Base-by-base conservation (phyloP, 352 stramenopile genomes). In the Globisporangium carolinianum region DNA sequence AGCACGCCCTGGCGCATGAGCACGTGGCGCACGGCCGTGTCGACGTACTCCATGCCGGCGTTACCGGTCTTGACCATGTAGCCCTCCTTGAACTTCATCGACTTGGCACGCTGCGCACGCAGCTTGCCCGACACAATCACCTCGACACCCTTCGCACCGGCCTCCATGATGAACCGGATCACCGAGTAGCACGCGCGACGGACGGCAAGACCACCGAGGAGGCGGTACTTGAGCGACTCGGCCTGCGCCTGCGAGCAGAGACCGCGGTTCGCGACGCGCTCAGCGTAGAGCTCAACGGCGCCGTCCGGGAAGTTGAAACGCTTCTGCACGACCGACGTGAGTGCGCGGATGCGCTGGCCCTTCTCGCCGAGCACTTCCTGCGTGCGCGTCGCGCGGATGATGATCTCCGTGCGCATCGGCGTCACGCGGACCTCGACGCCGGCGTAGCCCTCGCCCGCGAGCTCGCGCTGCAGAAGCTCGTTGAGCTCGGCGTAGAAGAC, bases 31-130 rank as follows among this genome's bases (percentile, higher is more conserved):
- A 99, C 95, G 54, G 97, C 97, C 64, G 83, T 91, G 85, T 99
- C 96, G 58, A 99, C 97, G 90, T 99, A 99, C 61, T 99, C 97
- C 66, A 89, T 76, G 72, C 92, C 96, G 48, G 97, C 95, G 78
- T 99, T 97, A 84, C 97, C 97, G 38, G 96, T 98, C 91, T 99
- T 99, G 85, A 99, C 98, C 97, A 99, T 99, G 92, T 99, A 99
- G 51, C 97, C 97, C 66, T 99, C 97, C 71, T 97, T 97, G 84
- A 99, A 99, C 85, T 99, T 99, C 97, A 99, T 99, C 52, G 91
- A 89, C 91, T 99, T 99, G 71, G 97, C 97, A 97, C 97, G 95
- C 82, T 99, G 96, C 58, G 95, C 97, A 65, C 97, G 94, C 57
- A 99, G 89, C 89, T 99, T 99, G 70, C 97, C 97, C 60, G 96